A percentile compares a stretch with the other conserved stretches of the same genome.
These are phyloP conservation scores for Candida saitoana DNA, from an alignment of 805 yeast genomes.

Conservation along the genomic window DNA sequence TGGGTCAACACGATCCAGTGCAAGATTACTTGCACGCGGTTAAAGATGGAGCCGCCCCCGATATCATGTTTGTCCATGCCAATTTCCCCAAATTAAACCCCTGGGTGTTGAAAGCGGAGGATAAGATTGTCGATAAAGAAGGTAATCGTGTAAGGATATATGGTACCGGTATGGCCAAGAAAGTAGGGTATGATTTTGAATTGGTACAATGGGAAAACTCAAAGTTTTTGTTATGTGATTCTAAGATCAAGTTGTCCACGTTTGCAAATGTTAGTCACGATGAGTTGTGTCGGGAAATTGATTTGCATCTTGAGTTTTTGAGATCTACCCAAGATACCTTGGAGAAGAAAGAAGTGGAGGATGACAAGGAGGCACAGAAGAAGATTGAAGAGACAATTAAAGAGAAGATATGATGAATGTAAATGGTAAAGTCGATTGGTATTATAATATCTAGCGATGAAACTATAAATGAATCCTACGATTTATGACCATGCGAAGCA, in stretches of 20 bases:
- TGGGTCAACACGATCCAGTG: constrained; percentile 73
- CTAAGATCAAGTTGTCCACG: constrained; percentile 40
- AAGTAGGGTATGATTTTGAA: constrained; percentile 57
- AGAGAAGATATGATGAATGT: no score
- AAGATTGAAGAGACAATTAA: no score
- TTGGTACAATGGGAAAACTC: constrained; percentile 56
- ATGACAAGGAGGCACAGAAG: no score
- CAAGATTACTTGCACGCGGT: constrained; percentile 42
- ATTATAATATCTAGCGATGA: no score
- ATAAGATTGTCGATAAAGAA: constrained; percentile 36
- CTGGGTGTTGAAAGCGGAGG: constrained; percentile 43
- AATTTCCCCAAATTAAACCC: constrained; percentile 68
- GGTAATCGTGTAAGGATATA: constrained; percentile 53
- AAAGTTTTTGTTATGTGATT: constrained; percentile 52
- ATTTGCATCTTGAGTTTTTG: constrained; percentile 42
- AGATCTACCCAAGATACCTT: constrained; percentile 15
- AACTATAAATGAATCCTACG: no score
- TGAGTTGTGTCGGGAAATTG: constrained; percentile 49
- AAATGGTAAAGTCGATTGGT: no score
- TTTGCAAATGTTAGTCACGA: constrained; percentile 38
- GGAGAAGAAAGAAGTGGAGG: no score
- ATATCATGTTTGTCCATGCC: constrained; percentile 56
- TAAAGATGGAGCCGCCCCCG: constrained; percentile 16
- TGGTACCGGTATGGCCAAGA: constrained; percentile 51
- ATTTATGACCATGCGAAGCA: no score